phyloP scores from a whole-genome alignment of 2,329 filamentous ascomycete species.

The Colletotrichum sidae region DNA sequence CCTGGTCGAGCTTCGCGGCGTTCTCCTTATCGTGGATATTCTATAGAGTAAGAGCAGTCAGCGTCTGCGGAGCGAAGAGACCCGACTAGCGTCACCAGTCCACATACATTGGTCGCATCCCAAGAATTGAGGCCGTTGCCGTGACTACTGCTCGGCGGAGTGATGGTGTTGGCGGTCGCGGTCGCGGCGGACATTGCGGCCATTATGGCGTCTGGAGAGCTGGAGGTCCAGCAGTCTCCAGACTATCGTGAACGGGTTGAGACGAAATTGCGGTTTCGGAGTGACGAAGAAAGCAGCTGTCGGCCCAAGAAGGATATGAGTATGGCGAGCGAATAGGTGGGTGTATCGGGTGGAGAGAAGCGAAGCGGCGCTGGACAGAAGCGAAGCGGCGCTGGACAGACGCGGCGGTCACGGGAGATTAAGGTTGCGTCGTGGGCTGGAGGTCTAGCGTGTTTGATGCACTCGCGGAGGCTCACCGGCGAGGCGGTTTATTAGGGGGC shows the following conservation, averaged over 20 bases:
- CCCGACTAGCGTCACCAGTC: neutral
- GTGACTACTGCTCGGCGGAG: slow-evolving; percentile 62
- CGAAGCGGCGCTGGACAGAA: slow-evolving; percentile 17
- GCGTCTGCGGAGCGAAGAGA: neutral
- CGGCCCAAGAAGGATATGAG: slow-evolving; percentile 28
- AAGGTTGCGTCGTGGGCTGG: slow-evolving; percentile 21
- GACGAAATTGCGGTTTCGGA: neutral
- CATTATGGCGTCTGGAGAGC: slow-evolving; percentile 51
- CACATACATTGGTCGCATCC: slow-evolving; percentile 56
- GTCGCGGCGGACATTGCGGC: slow-evolving; percentile 64
- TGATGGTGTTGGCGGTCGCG: slow-evolving; percentile 59
- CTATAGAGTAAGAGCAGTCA: slow-evolving; percentile 26
- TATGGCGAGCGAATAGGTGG: slow-evolving; percentile 8
- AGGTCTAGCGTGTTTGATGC: slow-evolving; percentile 16
- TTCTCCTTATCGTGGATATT: slow-evolving; percentile 39
- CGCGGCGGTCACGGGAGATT: slow-evolving; percentile 17
- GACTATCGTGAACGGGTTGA: slow-evolving; percentile 11
- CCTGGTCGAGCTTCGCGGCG: slow-evolving; percentile 32
- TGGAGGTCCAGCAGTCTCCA: slow-evolving; percentile 34
- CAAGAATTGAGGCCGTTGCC: slow-evolving; percentile 60
- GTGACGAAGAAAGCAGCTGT: slow-evolving; percentile 10
- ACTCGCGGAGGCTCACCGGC: slow-evolving; percentile 26
- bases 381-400: slow-evolving; percentile 16
- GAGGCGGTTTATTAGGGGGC: slow-evolving; percentile 35
- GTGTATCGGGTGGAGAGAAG: neutral